A percentile compares a stretch with the other conserved stretches of the same genome.
Evolutionary conservation across 257 asterid species (phyloP).

Genomic region (Catharanthus roseus): DNA sequence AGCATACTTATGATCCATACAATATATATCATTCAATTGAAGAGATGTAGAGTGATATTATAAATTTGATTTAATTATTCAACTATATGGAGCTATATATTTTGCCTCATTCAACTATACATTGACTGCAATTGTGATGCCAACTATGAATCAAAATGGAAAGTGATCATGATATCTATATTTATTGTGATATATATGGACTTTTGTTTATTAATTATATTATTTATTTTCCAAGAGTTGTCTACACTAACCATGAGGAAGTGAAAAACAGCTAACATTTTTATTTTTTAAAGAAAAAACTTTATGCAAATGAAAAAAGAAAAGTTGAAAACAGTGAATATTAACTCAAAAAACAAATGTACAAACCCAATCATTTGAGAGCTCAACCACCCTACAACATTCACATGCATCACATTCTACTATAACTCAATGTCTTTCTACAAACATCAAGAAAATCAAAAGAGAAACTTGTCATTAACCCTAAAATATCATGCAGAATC

Average conservation of each 20-base stretch:
- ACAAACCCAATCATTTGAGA: constrained; percentile 48
- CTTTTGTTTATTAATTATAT: background rate
- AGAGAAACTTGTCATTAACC: constrained; percentile 9
- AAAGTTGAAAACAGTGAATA: constrained; percentile 13
- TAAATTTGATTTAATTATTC: background rate
- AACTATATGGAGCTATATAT: background rate
- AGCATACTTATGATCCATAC: no score
- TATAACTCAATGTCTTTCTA: constrained; percentile 17
- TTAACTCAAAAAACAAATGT: constrained; percentile 26
- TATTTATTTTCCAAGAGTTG: constrained; percentile 1
- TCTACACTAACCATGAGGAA: constrained; percentile 14
- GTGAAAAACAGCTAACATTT: constrained; percentile 20
- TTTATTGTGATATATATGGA: background rate
- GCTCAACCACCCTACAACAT: constrained; percentile 53
- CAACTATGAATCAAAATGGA: background rate
- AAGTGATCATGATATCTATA: background rate
- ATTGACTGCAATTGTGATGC: background rate
- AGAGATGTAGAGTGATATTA: background rate
- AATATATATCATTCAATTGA: background rate
- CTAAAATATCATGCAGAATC: constrained; percentile 5
- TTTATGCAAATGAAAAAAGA: constrained; percentile 2
- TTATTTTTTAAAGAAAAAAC: no score
- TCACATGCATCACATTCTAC: constrained; percentile 51
- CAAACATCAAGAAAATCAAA: background rate
- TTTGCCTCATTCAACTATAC: background rate